phyloP scores from a whole-genome alignment of 306 rosid species.

The Datisca glomerata region DNA sequence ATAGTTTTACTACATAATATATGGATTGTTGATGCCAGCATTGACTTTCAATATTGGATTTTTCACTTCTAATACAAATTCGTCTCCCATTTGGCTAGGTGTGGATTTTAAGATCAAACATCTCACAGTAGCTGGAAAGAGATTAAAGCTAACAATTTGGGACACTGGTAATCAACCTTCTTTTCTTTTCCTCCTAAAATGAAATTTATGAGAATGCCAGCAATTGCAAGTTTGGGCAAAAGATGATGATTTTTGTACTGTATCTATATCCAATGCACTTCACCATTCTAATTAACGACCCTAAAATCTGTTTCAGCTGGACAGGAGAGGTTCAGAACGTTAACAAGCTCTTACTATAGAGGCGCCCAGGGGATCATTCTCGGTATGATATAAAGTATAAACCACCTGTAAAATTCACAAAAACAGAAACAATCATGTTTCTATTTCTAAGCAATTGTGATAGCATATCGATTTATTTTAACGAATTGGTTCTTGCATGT shows the following conservation, averaged over 20 bases:
- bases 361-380: constrained; percentile 95
- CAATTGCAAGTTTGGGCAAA: not conserved
- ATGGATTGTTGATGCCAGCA: not conserved
- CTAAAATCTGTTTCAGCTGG: constrained; percentile 70
- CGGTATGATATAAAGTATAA: constrained; percentile 56
- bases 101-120: constrained; percentile 96
- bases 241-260: no score
- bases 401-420: no score
- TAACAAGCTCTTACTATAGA: constrained; percentile 86
- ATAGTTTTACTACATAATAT: not conserved
- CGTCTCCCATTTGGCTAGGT: constrained; percentile 30
- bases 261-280: no score
- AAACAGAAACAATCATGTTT: no score
- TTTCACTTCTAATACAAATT: not conserved
- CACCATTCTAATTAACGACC: no score
- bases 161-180: constrained; percentile 60
- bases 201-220: not conserved
- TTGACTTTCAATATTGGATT: not conserved
- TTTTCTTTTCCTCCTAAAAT: not conserved
- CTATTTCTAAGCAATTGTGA: no score
- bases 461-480: no score
- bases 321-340: constrained; percentile 91
- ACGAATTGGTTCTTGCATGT: no score
- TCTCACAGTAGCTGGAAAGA: constrained; percentile 74
- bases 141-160: constrained; percentile 92